These are phyloP conservation scores for Penicillium sp. DNA, from an alignment of 2,329 filamentous ascomycete species.

Conservation along the genomic window DNA sequence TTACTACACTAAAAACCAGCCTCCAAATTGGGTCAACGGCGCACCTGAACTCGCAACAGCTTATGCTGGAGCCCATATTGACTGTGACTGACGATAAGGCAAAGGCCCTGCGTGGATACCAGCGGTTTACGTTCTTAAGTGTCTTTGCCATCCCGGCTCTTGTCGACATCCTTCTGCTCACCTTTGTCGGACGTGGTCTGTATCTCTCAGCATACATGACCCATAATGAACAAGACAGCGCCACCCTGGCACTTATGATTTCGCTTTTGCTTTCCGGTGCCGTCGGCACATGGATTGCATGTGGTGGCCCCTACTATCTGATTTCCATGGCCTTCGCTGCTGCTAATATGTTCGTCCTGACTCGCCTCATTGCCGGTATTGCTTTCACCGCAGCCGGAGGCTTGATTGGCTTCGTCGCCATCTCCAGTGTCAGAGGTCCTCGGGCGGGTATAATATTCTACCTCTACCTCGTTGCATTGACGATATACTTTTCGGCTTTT, in stretches of 20 bases:
- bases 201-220: constrained; percentile 57
- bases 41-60: constrained; percentile 48
- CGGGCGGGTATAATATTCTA: constrained; percentile 53
- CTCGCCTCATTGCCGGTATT: constrained; percentile 49
- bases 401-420: constrained; percentile 50
- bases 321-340: constrained; percentile 53
- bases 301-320: constrained; percentile 59
- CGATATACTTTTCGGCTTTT: constrained; percentile 55
- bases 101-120: constrained; percentile 44
- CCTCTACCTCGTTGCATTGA: constrained; percentile 55
- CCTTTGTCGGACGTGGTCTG: constrained; percentile 55
- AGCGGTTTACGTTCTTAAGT: constrained; percentile 54
- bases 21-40: constrained; percentile 49
- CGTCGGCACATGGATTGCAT: constrained; percentile 60
- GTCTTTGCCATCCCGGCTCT: constrained; percentile 60
- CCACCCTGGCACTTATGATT: constrained; percentile 55
- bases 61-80: constrained; percentile 50
- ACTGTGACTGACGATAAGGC: constrained; percentile 46
- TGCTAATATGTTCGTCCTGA: constrained; percentile 52
- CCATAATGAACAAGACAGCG: constrained; percentile 46
- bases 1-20: constrained; percentile 45
- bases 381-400: constrained; percentile 50
- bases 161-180: constrained; percentile 56
- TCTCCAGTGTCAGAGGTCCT: constrained; percentile 44
- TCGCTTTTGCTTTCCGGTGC: constrained; percentile 56